Base-by-base conservation (phyloP, 148 eudicot genomes). In the Cornus suecica region DNA sequence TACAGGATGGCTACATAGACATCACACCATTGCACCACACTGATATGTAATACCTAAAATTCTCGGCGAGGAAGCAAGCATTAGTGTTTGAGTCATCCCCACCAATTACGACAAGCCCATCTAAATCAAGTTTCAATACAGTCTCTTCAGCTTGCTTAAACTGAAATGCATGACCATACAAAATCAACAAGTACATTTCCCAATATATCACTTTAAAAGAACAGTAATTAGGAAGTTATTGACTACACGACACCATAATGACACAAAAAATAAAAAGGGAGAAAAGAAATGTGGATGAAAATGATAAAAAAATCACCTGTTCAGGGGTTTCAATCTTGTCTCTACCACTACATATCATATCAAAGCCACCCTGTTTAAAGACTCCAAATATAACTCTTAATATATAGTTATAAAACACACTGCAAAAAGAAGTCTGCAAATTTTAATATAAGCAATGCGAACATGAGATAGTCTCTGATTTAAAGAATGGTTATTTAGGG, bases 81-180 rank as follows among this genome's bases (percentile, higher is more conserved):
- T 91, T 91, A 4, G 97, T 89, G 63, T 91, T 91, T 18, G 97
- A 91, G 80, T 89, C 97, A 81, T 91, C 93, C 56, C 97, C 97
- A 15, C 93, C 97, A 56, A 91, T 90, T 65, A 91, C 90, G 76
- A 91, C 88, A 85, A 91, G 82, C 27, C 97, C 97, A 77, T 91
- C 93, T 69, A 91, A 86, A 74, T 87, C 88, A 31, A 80, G 86
- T 73, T 80, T 80, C 51, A 4, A 11, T 41, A 68, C 81, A 31
- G 86, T 84, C 41, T 77, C 81, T 74, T 66, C 66, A 74, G 83
- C 84, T 75, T 81, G 77, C 48, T 84, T 76, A 74, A 83, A 78
- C 84, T 74, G 69, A 67, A 72, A 72, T 14, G 15, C 31, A n/a
- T 23, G 28, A 42, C 34, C 73, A 25, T 70, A 20, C 73, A 45